Evolutionary conservation across 1,284 basidiomycete species (phyloP).

Genomic region (Polyporus tsugae): DNA sequence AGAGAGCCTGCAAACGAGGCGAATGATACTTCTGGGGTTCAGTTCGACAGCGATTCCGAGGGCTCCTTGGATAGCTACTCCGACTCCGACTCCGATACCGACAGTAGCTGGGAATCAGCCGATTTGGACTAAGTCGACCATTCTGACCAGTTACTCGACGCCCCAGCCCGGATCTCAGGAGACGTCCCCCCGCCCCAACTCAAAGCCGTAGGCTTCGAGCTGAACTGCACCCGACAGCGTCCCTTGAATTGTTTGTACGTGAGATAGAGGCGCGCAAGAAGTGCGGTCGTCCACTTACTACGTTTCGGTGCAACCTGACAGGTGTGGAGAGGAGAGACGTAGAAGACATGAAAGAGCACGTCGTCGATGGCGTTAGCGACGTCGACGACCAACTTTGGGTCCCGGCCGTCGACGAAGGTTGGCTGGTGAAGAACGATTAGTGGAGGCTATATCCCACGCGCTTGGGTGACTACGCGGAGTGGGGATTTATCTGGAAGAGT

Average conservation of each 20-base stretch:
- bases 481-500: background rate
- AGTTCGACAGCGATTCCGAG: too few relatives aligned
- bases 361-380: background rate
- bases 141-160: too few relatives aligned
- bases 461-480: background rate
- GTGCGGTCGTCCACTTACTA: background rate
- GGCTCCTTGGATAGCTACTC: too few relatives aligned
- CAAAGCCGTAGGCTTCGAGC: background rate
- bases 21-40: too few relatives aligned
- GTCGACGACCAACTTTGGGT: background rate
- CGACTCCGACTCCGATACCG: too few relatives aligned
- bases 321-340: background rate
- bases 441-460: background rate
- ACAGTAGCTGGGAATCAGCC: too few relatives aligned
- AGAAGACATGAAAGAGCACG: background rate
- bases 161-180: too few relatives aligned
- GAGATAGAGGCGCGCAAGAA: background rate
- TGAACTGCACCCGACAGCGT: background rate
- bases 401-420: background rate
- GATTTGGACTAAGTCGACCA: too few relatives aligned
- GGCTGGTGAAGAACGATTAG: background rate
- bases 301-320: background rate
- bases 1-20: background rate
- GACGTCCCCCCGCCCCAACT: background rate
- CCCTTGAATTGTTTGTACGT: background rate